Base-by-base conservation (phyloP, 208 protist genomes). In the Crithidia sp. region DNA sequence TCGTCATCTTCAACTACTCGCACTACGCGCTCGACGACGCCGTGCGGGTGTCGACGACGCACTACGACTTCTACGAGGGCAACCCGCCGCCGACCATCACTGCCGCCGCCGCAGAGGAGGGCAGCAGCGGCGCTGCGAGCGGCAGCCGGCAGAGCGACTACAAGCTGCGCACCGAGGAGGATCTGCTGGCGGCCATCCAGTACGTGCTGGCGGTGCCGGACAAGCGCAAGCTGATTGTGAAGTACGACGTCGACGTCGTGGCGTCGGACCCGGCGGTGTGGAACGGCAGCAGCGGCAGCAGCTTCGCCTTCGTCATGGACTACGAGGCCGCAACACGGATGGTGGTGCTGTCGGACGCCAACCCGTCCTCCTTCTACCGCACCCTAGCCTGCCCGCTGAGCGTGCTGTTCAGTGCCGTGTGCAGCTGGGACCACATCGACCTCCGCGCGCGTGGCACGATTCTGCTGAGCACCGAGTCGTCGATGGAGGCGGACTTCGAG, bases 281-380 rank as follows among this genome's bases (percentile, higher is more conserved):
- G 82, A 97, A 97, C 76, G 93, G 93, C 45, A 89, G 87, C 71
- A 66, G 81, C 61, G 90, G 89, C 28, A 90, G 91, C 41, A 85
- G 75, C 59, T 96, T 91, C 63, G 91, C 88, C 45, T 85, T 97
- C 58, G 84, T 97, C 9, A 74, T 94, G 50, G 79, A 83, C 64
- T 96, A 85, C 81, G 88, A 95, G 76, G 75, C 81, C 16, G 17
- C 61, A 12, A 84, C 60, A 12, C 76, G 75, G 45, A 74, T 84
- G 57, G 91, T 97, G n/a, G 81, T 88, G 50, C 74, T 97, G 47
- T 87, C 72, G 49, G 78, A 93, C 66, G 74, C 79, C 49, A 86
- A 93, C 73, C 79, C 86, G 12, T 83, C 69, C 45, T 73, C 87
- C n/a, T 95, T 89, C 74, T 86, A 96, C 81, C 86, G 93, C 52